Evolutionary conservation across 352 stramenopile species (phyloP).

Genomic region (Phytopythium boreale): DNA sequence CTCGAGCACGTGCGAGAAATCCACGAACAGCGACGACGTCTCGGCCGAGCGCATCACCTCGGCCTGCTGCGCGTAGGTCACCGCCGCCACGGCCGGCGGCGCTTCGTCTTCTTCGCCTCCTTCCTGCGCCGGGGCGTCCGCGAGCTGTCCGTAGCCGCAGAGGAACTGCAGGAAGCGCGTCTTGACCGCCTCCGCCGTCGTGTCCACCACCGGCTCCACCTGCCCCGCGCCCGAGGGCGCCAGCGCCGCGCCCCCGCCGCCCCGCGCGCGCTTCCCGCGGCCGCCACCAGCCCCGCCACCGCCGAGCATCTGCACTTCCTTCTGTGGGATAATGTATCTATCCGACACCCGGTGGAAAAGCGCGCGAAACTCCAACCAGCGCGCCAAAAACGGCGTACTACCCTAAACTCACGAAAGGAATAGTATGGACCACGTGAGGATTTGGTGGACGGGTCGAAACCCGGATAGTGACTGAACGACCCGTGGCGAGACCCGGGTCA

Average conservation of each 20-base stretch:
- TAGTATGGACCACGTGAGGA: no score
- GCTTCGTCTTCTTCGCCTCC: conserved; percentile 9
- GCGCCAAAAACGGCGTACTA: background rate
- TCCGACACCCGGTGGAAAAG: background rate
- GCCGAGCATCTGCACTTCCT: background rate
- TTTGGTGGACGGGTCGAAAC: no score
- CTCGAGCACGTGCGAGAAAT: conserved; percentile 83
- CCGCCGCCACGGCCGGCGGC: background rate
- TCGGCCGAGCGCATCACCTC: conserved; percentile 86
- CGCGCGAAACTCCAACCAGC: background rate
- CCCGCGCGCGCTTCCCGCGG: conserved; percentile 39
- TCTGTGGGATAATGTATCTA: no score
- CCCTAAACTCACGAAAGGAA: no score
- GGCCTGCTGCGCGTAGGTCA: conserved; percentile 84
- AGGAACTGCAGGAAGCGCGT: conserved; percentile 83
- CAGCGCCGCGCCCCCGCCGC: conserved; percentile 28
- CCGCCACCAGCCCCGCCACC: conserved; percentile 5
- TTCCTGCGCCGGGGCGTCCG: background rate
- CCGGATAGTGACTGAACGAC: no score
- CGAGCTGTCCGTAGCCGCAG: conserved; percentile 62
- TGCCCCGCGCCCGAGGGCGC: conserved; percentile 27
- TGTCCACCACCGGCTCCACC: conserved; percentile 63
- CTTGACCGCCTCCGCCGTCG: conserved; percentile 80
- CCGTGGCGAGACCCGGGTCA: background rate
- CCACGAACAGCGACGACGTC: conserved; percentile 86